Conservation (phyloP, 225 moss, liverwort and hornwort genomes). For the Polytrichum commune region DNA sequence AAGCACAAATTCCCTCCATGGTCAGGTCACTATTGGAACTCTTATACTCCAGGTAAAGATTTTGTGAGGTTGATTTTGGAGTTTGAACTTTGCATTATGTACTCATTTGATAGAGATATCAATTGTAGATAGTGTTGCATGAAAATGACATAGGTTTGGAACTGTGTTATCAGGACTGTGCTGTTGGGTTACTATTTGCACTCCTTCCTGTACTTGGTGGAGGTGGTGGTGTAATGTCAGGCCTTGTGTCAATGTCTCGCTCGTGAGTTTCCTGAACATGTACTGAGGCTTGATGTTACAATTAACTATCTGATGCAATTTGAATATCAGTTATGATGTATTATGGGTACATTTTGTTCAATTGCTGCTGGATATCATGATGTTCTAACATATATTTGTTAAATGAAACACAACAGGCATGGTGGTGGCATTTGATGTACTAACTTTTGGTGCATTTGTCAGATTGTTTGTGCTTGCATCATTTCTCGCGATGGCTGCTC, state of each 20-base stretch:
- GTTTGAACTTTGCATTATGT: too few relatives aligned
- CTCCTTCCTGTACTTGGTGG: slow-evolving; percentile 93
- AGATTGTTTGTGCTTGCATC: slow-evolving; percentile 65
- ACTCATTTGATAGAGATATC: too few relatives aligned
- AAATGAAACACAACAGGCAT: too few relatives aligned
- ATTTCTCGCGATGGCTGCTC: slow-evolving; percentile 66
- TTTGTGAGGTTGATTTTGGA: too few relatives aligned
- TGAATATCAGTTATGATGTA: too few relatives aligned
- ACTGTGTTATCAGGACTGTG: slow-evolving; percentile 58
- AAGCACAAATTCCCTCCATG: slow-evolving; percentile 71
- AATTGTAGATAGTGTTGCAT: too few relatives aligned
- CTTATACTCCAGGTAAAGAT: slow-evolving; percentile 77
- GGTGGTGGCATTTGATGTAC: neutral
- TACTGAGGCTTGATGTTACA: too few relatives aligned
- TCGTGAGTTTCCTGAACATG: slow-evolving; percentile 35
- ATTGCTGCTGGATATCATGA: too few relatives aligned
- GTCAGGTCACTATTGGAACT: slow-evolving; percentile 94
- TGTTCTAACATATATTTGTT: too few relatives aligned
- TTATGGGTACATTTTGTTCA: too few relatives aligned
- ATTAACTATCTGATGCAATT: too few relatives aligned
- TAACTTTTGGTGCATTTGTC: neutral
- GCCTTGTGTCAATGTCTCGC: slow-evolving; percentile 81
- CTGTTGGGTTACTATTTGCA: slow-evolving; percentile 92
- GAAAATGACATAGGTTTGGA: too few relatives aligned
- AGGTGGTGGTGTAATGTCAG: slow-evolving; percentile 75